These are phyloP conservation scores for Hydnomerulius pinastri DNA, from an alignment of 768 basidiomycete genomes.

Conservation along the genomic window DNA sequence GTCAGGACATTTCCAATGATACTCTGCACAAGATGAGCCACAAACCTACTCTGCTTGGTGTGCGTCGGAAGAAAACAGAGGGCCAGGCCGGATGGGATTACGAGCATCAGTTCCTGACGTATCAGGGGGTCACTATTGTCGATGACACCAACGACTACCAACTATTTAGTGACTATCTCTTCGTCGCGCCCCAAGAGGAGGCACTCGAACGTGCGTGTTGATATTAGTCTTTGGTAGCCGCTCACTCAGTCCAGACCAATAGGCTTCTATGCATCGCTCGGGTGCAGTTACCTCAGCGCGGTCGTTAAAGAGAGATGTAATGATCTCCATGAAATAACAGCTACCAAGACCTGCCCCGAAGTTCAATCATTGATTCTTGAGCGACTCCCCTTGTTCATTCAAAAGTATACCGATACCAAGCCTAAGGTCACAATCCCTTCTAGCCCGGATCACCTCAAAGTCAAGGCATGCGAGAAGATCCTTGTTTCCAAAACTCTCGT, in stretches of 20 bases:
- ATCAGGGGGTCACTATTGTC: conserved; percentile 70
- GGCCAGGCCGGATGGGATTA: conserved; percentile 70
- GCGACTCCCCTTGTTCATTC: conserved; percentile 82
- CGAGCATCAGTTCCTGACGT: conserved; percentile 63
- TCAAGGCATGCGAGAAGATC: conserved; percentile 63
- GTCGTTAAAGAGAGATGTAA: conserved; percentile 75
- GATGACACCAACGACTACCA: conserved; percentile 80
- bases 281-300: conserved; percentile 68
- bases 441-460: conserved; percentile 58
- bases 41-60: conserved; percentile 67
- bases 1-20: conserved; percentile 47
- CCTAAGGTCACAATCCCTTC: conserved; percentile 56
- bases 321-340: conserved; percentile 46
- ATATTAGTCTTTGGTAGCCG: background rate
- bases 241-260: background rate
- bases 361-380: conserved; percentile 68
- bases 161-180: conserved; percentile 69
- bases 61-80: conserved; percentile 49
- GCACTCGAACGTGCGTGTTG: conserved; percentile 67
- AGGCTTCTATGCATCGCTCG: conserved; percentile 76
- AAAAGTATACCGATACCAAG: conserved; percentile 70
- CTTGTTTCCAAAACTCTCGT: conserved; percentile 56
- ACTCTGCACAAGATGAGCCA: conserved; percentile 60
- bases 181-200: conserved; percentile 82
- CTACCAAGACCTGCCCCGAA: conserved; percentile 46